Evolutionary conservation across 179 eudicot genomes (phyloP).

Genomic region (Heliamphora pulchella): DNA sequence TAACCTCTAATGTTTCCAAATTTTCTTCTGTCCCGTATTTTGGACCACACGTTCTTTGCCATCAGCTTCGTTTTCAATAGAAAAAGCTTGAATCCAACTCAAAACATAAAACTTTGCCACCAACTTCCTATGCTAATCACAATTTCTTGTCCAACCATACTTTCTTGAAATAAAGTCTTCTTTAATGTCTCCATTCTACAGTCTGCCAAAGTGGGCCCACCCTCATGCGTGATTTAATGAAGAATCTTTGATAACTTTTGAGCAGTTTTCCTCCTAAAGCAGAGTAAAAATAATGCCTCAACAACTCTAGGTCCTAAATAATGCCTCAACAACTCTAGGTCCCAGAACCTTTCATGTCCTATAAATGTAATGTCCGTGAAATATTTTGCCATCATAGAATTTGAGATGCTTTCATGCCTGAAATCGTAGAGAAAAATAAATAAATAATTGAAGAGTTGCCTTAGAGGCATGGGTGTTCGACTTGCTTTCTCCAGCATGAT

Average conservation of each 20-base stretch:
- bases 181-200: neutral
- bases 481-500: constrained; percentile 5
- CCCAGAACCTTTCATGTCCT: no score
- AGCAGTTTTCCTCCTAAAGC: neutral
- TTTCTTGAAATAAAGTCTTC: neutral
- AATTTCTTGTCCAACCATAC: no score
- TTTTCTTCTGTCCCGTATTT: neutral
- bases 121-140: no score
- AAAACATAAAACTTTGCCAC: no score
- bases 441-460: neutral
- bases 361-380: no score
- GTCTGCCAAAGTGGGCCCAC: neutral
- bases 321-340: no score
- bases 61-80: neutral
- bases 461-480: neutral
- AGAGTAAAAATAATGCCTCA: neutral
- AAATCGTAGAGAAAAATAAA: neutral
- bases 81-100: neutral
- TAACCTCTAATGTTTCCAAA: neutral
- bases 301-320: neutral
- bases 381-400: neutral
- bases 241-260: neutral
- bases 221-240: neutral
- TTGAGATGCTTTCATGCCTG: neutral
- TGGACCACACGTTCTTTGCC: neutral